Evolutionary conservation across 2,329 filamentous ascomycete species (phyloP).

Genomic region (Tympanopsis confertula): DNA sequence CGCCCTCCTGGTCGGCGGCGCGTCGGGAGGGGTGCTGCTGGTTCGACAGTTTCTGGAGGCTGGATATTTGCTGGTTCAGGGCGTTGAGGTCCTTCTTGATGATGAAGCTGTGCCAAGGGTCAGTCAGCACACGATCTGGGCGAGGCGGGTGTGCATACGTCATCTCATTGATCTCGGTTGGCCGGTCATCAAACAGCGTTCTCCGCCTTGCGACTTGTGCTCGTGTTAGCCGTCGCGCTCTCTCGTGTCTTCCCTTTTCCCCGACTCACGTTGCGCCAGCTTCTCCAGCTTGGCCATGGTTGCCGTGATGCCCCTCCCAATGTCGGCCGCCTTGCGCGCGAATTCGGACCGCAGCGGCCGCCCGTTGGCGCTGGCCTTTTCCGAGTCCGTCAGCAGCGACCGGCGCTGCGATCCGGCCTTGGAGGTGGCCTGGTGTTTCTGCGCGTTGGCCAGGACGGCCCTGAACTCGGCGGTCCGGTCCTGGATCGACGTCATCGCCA

Average conservation of each 20-base stretch:
- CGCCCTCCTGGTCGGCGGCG: no score
- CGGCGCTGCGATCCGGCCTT: slow-evolving; percentile 73
- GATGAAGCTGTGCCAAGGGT: no score
- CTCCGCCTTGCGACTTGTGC: slow-evolving; percentile 76
- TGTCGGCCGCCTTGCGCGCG: slow-evolving; percentile 79
- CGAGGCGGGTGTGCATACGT: no score
- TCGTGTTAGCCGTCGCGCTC: slow-evolving; percentile 7
- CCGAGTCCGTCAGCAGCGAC: slow-evolving; percentile 64
- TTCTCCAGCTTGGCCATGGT: slow-evolving; percentile 95
- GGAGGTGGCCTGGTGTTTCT: slow-evolving; percentile 64
- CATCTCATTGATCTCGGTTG: slow-evolving; percentile 91
- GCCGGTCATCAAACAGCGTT: slow-evolving; percentile 91
- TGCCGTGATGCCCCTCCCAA: slow-evolving; percentile 78
- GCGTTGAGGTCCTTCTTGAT: no score
- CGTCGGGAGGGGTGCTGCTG: no score
- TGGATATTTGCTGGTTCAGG: no score
- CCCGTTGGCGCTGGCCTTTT: slow-evolving; percentile 51
- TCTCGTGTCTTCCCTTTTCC: slow-evolving; percentile 4
- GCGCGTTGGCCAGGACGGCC: slow-evolving; percentile 75
- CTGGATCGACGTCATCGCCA: slow-evolving; percentile 72
- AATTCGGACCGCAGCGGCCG: slow-evolving; percentile 72
- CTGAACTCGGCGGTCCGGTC: slow-evolving; percentile 94
- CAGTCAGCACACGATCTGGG: no score
- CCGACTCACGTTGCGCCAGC: slow-evolving; percentile 62
- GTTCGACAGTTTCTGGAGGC: no score